Percentiles rank a stretch among this genome's conserved stretches.
Evolutionary conservation across 1,284 basidiomycete species (phyloP).

Genomic region (Ceratobasidium papillatum): DNA sequence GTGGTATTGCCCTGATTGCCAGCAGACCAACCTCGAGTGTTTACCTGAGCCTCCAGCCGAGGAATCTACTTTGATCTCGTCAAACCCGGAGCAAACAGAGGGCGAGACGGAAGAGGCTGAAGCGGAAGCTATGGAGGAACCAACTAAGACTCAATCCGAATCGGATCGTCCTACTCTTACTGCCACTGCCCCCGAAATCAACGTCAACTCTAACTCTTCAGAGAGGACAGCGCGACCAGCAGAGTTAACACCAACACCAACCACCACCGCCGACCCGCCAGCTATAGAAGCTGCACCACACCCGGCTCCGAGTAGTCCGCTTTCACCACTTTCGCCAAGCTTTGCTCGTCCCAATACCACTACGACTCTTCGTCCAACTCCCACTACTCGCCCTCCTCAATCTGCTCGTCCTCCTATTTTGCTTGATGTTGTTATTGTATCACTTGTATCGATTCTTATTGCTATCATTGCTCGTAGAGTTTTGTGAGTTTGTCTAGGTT

Average conservation of each 20-base stretch:
- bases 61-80: conserved; percentile 40
- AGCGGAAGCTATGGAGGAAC: conserved; percentile 4
- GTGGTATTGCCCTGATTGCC: conserved; percentile 83
- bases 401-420: conserved; percentile 27
- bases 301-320: conserved; percentile 1
- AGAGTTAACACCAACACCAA: conserved; percentile 18
- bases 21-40: conserved; percentile 70
- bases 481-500: conserved; percentile 16
- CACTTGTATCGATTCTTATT: conserved; percentile 40
- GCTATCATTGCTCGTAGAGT: conserved; percentile 39
- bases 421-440: conserved; percentile 34
- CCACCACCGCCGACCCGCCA: not conserved
- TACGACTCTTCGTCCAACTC: conserved; percentile 1
- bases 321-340: not conserved
- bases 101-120: not conserved
- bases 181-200: no score
- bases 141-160: conserved; percentile 1
- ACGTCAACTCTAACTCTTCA: not conserved
- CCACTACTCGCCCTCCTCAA: not conserved
- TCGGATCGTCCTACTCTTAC: not conserved
- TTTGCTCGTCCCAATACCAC: not conserved
- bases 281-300: not conserved
- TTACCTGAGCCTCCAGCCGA: conserved; percentile 68
- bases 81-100: conserved; percentile 5
- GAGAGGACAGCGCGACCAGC: not conserved